Evolutionary conservation across 495 filamentous ascomycete species (phyloP).

Genomic region (Parathielavia hyrcaniae): DNA sequence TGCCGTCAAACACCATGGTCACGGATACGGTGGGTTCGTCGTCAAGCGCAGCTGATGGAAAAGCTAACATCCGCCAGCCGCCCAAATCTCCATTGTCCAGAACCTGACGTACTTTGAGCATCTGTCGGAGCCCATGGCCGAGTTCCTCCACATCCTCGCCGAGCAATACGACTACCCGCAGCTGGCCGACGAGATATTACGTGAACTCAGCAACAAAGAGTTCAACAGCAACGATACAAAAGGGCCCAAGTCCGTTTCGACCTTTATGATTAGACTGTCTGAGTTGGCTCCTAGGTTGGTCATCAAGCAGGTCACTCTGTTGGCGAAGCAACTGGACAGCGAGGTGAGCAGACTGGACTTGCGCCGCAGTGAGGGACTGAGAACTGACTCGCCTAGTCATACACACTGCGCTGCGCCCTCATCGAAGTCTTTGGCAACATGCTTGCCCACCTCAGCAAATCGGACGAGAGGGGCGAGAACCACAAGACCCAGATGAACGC

Average conservation of each 20-base stretch:
- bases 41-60: slow-evolving; percentile 9
- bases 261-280: slow-evolving; percentile 92
- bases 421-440: slow-evolving; percentile 99
- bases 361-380: not conserved
- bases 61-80: slow-evolving; percentile 53
- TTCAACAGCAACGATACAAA: slow-evolving; percentile 94
- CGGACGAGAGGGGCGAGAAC: slow-evolving; percentile 83
- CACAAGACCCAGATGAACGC: slow-evolving; percentile 90
- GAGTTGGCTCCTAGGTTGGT: slow-evolving; percentile 86
- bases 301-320: slow-evolving; percentile 91
- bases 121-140: slow-evolving; percentile 95
- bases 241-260: slow-evolving; percentile 96
- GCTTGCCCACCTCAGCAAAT: slow-evolving; percentile 79
- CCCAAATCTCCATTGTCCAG: slow-evolving; percentile 95
- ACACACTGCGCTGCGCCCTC: slow-evolving; percentile 84
- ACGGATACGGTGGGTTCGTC: slow-evolving; percentile 74
- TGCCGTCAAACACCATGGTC: slow-evolving; percentile 95
- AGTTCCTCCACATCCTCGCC: slow-evolving; percentile 90
- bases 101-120: slow-evolving; percentile 98
- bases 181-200: slow-evolving; percentile 85
- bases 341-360: slow-evolving; percentile 41
- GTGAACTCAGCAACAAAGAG: slow-evolving; percentile 93
- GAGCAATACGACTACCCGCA: slow-evolving; percentile 99
- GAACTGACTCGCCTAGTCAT: slow-evolving; percentile 48
- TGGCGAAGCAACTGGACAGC: slow-evolving; percentile 90